phyloP scores from a whole-genome alignment of 2,329 filamentous ascomycete species.

The Colletotrichum lini region DNA sequence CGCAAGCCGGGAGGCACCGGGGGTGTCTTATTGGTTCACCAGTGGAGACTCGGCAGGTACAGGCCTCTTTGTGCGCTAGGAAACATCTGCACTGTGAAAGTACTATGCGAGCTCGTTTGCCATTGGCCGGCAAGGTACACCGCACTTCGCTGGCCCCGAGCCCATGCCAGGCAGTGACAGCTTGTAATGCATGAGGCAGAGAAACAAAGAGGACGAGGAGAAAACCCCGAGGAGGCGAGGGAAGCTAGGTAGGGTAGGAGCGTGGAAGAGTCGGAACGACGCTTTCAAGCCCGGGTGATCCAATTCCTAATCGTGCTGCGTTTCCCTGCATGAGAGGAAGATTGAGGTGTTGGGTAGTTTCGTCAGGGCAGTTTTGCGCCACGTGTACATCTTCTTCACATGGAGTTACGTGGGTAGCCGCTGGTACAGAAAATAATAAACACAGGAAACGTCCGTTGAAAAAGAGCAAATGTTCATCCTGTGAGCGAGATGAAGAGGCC shows the following conservation, averaged over 20 bases:
- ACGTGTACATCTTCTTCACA: background rate
- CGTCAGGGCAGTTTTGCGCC: constrained; percentile 7
- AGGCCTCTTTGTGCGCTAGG: constrained; percentile 14
- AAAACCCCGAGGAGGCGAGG: background rate
- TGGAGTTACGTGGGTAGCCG: background rate
- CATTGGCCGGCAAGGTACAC: constrained; percentile 29
- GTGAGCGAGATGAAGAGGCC: background rate
- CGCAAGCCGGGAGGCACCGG: constrained; percentile 10
- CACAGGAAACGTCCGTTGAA: background rate
- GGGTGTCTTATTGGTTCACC: constrained; percentile 28
- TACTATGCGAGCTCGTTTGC: constrained; percentile 10
- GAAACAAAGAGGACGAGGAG: background rate
- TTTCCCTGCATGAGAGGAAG: background rate
- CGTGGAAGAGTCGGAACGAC: background rate
- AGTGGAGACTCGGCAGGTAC: constrained; percentile 31
- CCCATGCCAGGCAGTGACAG: constrained; percentile 22
- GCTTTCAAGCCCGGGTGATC: background rate
- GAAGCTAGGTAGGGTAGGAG: background rate
- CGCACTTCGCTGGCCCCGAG: constrained; percentile 33
- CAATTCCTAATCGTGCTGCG: background rate
- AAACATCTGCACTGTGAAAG: constrained; percentile 2
- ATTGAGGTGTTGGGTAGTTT: too few species aligned
- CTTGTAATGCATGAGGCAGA: constrained; percentile 9
- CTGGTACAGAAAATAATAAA: background rate
- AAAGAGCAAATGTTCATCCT: background rate